Conservation (phyloP, 202 grass and related monocot genomes). For the Cymbopogon flexuosus region DNA sequence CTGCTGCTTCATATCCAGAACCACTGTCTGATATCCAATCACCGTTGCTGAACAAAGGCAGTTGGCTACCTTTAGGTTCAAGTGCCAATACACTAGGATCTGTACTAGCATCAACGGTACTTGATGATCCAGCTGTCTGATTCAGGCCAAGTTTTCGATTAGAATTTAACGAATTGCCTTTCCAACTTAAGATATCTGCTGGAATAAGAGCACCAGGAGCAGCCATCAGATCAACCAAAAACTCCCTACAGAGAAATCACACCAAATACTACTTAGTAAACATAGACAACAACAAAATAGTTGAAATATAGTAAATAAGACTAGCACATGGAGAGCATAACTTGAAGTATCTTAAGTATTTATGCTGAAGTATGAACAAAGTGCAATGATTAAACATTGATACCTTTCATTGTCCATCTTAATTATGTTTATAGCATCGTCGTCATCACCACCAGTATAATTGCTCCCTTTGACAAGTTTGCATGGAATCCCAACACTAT, state of each 20-base stretch:
- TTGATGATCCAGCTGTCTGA: constrained; percentile 30
- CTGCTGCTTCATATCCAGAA: constrained; percentile 48
- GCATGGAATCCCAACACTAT: constrained; percentile 91
- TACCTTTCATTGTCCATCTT: constrained; percentile 91
- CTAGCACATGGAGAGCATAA: neutral
- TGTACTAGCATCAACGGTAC: constrained; percentile 41
- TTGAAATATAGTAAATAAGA: constrained; percentile 23
- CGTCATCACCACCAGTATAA: constrained; percentile 89
- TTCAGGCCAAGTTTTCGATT: constrained; percentile 46
- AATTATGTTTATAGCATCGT: constrained; percentile 97
- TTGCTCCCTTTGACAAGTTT: constrained; percentile 98
- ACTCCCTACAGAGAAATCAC: constrained; percentile 60
- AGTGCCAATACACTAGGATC: constrained; percentile 31
- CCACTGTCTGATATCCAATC: constrained; percentile 45
- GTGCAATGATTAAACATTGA: constrained; percentile 15
- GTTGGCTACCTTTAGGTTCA: constrained; percentile 38
- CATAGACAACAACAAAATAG: constrained; percentile 20
- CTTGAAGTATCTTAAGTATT: constrained; percentile 15
- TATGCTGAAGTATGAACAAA: constrained; percentile 11
- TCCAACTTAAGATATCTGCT: constrained; percentile 81
- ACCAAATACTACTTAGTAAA: constrained; percentile 42
- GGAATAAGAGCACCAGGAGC: constrained; percentile 91
- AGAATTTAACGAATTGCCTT: constrained; percentile 66
- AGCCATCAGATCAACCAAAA: constrained; percentile 98
- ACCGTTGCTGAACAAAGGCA: constrained; percentile 28